Evolutionary conservation across 164 flowering plant genomes (phyloP).

Genomic region (Vitis vinifera): DNA sequence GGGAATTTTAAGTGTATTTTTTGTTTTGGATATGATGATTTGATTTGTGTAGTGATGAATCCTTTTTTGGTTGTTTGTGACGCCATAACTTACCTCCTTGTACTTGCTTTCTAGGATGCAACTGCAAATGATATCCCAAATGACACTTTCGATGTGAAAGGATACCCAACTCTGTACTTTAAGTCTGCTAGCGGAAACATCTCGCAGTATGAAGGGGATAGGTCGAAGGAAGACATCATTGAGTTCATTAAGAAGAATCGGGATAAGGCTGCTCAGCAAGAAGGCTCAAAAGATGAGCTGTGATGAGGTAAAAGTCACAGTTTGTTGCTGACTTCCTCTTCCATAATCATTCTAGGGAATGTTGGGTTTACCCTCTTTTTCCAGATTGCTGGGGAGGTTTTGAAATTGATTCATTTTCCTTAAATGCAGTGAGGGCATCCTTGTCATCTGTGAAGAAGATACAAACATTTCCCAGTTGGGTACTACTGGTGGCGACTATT

Average conservation of each 20-base stretch:
- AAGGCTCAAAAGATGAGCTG: constrained; percentile 57
- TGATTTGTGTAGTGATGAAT: too few relatives aligned
- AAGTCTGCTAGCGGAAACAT: constrained; percentile 66
- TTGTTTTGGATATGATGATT: too few relatives aligned
- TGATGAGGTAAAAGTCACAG: constrained; percentile 1
- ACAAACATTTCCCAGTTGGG: neutral
- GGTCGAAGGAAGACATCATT: constrained; percentile 65
- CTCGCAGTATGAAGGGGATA: constrained; percentile 59
- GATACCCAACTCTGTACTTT: constrained; percentile 85
- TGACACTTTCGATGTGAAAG: constrained; percentile 64
- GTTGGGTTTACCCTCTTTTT: too few relatives aligned
- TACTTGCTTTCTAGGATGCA: constrained; percentile 57
- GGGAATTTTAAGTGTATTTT: too few relatives aligned
- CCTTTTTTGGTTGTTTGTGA: too few relatives aligned
- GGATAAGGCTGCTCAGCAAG: constrained; percentile 33
- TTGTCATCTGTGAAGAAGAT: neutral
- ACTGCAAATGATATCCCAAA: constrained; percentile 78
- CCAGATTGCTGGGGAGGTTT: too few relatives aligned
- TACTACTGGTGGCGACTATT: neutral
- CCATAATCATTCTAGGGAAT: too few relatives aligned
- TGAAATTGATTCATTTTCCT: neutral
- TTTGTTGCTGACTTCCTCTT: too few relatives aligned
- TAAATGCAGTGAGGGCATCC: neutral
- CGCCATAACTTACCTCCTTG: neutral
- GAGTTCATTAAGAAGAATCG: constrained; percentile 67